These are phyloP conservation scores for Ogataea haglerorum DNA, from an alignment of 805 yeast genomes.

Conservation along the genomic window DNA sequence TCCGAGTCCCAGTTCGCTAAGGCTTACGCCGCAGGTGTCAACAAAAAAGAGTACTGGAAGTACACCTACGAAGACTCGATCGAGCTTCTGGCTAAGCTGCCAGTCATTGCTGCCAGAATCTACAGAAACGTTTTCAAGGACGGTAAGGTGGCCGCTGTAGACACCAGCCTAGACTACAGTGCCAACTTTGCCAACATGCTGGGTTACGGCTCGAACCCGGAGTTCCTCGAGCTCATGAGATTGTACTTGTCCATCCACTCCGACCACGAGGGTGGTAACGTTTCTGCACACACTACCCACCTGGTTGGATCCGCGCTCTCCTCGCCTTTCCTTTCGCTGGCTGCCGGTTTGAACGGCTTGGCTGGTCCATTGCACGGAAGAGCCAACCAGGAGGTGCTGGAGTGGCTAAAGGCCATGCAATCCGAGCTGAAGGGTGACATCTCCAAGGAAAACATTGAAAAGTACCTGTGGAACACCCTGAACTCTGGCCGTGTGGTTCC, in stretches of 20 bases:
- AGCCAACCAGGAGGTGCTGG: slow-evolving; percentile 84
- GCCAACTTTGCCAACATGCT: slow-evolving; percentile 57
- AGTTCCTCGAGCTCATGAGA: slow-evolving; percentile 77
- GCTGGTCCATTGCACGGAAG: slow-evolving; percentile 89
- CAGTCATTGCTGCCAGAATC: slow-evolving; percentile 76
- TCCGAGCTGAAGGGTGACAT: slow-evolving; percentile 67
- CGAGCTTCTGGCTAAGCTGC: slow-evolving; percentile 77
- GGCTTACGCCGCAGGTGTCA: slow-evolving; percentile 81
- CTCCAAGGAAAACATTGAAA: slow-evolving; percentile 65
- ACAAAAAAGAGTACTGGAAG: slow-evolving; percentile 81
- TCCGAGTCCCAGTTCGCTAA: slow-evolving; percentile 79
- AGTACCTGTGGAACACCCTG: slow-evolving; percentile 74
- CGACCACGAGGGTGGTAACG: slow-evolving; percentile 90
- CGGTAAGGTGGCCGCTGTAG: slow-evolving; percentile 58
- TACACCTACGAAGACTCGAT: slow-evolving; percentile 78
- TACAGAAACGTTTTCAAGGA: slow-evolving; percentile 83
- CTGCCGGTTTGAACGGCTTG: slow-evolving; percentile 81
- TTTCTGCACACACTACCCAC: slow-evolving; percentile 83
- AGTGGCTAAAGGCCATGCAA: slow-evolving; percentile 69
- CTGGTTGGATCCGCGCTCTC: slow-evolving; percentile 80
- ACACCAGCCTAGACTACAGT: slow-evolving; percentile 61
- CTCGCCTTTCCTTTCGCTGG: slow-evolving; percentile 71
- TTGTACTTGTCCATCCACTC: slow-evolving; percentile 78
- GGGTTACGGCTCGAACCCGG: slow-evolving; percentile 58
- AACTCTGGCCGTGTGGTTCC: slow-evolving; percentile 84